phyloP scores from a whole-genome alignment of 768 basidiomycete species.

The Botryobasidium botryosum region DNA sequence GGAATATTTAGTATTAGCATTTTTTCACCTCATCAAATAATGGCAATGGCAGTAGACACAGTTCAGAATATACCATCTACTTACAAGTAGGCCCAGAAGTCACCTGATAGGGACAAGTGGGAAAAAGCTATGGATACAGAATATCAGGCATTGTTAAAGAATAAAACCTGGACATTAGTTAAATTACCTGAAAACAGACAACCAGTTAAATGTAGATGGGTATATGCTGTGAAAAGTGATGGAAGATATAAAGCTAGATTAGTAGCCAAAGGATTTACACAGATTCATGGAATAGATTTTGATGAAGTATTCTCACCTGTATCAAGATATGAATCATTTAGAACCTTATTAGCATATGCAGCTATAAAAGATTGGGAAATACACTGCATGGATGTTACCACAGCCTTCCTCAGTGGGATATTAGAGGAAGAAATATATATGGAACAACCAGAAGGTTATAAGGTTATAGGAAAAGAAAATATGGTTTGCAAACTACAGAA shows the following conservation, averaged over 20 bases:
- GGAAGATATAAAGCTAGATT: slow-evolving; percentile 7
- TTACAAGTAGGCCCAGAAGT: too few species aligned
- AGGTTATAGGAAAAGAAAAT: too few species aligned
- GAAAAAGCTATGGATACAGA: too few species aligned
- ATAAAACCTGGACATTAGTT: too few species aligned
- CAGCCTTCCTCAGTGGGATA: slow-evolving; percentile 25
- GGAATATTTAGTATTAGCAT: too few species aligned
- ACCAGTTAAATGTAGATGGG: too few species aligned
- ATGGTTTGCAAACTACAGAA: slow-evolving; percentile 15
- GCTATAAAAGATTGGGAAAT: slow-evolving; percentile 22
- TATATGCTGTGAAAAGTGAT: slow-evolving; percentile 6
- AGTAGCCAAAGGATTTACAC: slow-evolving; percentile 9
- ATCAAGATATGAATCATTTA: slow-evolving; percentile 14
- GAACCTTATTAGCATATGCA: slow-evolving; percentile 23
- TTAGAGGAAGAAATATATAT: slow-evolving; percentile 18
- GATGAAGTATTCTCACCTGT: slow-evolving; percentile 17
- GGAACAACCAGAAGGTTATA: slow-evolving; percentile 9
- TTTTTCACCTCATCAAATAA: too few species aligned
- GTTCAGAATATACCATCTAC: too few species aligned
- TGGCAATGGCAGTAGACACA: too few species aligned
- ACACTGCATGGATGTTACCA: slow-evolving; percentile 27
- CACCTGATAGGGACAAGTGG: too few species aligned
- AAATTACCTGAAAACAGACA: too few species aligned
- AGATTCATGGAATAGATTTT: slow-evolving; percentile 9
- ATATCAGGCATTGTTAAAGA: too few species aligned